These are phyloP conservation scores for Ocimum tenuiflorum DNA, from an alignment of 257 asterid genomes.

Conservation along the genomic window DNA sequence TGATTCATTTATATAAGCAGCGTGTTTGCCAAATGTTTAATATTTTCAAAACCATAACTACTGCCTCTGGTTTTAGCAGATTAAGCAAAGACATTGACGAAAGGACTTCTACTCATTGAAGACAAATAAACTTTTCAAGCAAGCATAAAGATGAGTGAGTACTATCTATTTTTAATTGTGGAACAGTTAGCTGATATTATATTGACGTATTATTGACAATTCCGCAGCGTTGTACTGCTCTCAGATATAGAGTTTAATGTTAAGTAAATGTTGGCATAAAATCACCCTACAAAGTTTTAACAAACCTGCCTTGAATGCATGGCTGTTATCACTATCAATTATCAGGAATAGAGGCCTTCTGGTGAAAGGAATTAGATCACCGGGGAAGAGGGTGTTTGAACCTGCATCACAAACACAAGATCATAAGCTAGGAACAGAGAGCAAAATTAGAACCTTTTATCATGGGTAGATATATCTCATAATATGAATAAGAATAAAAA, in stretches of 20 bases:
- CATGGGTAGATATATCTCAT: neutral
- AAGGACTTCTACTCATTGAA: neutral
- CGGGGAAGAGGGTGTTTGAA: conserved; percentile 76
- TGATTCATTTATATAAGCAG: conserved; percentile 3
- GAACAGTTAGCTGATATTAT: neutral
- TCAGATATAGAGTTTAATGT: neutral
- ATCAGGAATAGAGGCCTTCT: conserved; percentile 85
- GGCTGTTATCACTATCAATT: conserved; percentile 88
- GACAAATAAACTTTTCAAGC: neutral
- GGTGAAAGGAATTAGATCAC: conserved; percentile 88
- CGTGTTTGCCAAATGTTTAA: neutral
- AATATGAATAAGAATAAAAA: conserved; percentile 11
- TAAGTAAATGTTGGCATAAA: conserved; percentile 17
- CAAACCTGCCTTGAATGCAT: conserved; percentile 99
- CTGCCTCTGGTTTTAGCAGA: conserved; percentile 1
- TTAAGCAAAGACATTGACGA: neutral
- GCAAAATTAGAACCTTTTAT: conserved; percentile 18
- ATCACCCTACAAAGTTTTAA: conserved; percentile 49
- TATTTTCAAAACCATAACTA: neutral
- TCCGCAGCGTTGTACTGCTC: conserved; percentile 16
- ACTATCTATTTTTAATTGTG: neutral
- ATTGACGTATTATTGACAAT: conserved; percentile 10
- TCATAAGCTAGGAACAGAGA: conserved; percentile 11
- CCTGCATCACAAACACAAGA: conserved; percentile 41
- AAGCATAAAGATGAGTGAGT: neutral